Evolutionary conservation across 345 rosid species (phyloP), one percentile per base, ranked within the genome.

Genomic region (Lepidium africanum): DNA sequence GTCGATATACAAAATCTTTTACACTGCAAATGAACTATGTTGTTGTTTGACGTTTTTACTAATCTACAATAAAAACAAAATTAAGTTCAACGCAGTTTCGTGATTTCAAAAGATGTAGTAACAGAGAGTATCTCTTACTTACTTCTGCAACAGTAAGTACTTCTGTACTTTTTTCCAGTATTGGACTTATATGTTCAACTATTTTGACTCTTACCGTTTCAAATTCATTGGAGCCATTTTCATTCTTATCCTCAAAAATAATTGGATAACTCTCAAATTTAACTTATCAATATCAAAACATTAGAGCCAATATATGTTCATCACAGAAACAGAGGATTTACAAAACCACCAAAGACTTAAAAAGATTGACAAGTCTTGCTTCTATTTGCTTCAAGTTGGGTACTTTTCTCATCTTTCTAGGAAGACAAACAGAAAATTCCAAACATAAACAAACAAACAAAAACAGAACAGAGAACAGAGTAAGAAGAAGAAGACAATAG

Each of bases 71-170:
- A 63, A 50, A 63, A 65, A 73, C 77, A 73, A 73, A 73, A 73
- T 2, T 65, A 66, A 35, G 72, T 73, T 73, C 72, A 73, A 73
- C 71, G 77, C 72, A 58, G 16, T 8, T 58, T 50, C 33, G 37
- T 55, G 42, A 63, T 25, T 65, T 57, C 65, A 7, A 33, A 39
- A 50, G 35, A 51, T 27, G 67, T 12, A 59, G 9, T 6, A 58
- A 58, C 72, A 55, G 51, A 55, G 51, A 21, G 48, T 36, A 12
- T 64, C 57, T 71, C 57, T 63, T 46, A 27, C 64, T 35, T 32
- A 46, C 42, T 27, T 25, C 71, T 72, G 71, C 43, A 72, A 65
- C 71, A 65, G 71, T 57, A 30, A 30, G 33, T 56, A 65, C 67
- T 65, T 73, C 10, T 41, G 67, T 73, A 66, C n/a, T 40, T 17